Base-by-base conservation (phyloP, 371 early-diverging fungal genomes). In the Mortierella sp. region DNA sequence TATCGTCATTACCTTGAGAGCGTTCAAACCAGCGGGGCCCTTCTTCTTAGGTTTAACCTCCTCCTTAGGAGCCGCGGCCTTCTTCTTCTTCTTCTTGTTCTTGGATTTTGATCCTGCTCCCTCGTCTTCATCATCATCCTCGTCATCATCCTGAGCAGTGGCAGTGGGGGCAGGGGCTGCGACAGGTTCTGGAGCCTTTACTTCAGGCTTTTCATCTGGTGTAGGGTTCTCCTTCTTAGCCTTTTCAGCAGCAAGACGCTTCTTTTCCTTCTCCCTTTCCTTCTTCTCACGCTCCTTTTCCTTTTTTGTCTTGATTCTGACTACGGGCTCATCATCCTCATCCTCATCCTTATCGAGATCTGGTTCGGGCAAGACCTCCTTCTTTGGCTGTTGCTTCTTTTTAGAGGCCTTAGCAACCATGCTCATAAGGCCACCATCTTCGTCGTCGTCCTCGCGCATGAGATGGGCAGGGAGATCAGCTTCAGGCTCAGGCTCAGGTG, bases 1-100 rank as follows among this genome's bases (percentile, higher is more conserved):
- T 28, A 5, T 24, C 28, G 2, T 12, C 24, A 55, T 55, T 69
- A 92, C 92, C 72, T 92, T 94, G 26, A 95, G 69, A 78, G 88
- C 85, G 71, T 87, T 87, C 66, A 91, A 87, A 58, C 95, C 86
- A 4, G 96, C 96, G 6, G 90, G 85, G 11, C 85, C 87, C 84
- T 87, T 88, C 84, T 90, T 88, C 78, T 86, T 87, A 60, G 84
- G 78, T 64, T 85, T 78, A 39, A 69, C 85, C 66, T 85, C 80
- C 63, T 87, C 86, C 71, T 89, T 84, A 35, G 62, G 68, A 35
- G 77, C 70, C 4, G 78, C 64, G 37, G 77, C 64, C 64, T 84
- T 86, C 70, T 88, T 87, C 70, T 84, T 87, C 83, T 87, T 87
- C 68, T 86, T 85, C 74, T 87, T 87, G 72, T 77, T 83, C 74